phyloP scores from a whole-genome alignment of 2,329 filamentous ascomycete species.

The Aspergillus ochraceoroseus region DNA sequence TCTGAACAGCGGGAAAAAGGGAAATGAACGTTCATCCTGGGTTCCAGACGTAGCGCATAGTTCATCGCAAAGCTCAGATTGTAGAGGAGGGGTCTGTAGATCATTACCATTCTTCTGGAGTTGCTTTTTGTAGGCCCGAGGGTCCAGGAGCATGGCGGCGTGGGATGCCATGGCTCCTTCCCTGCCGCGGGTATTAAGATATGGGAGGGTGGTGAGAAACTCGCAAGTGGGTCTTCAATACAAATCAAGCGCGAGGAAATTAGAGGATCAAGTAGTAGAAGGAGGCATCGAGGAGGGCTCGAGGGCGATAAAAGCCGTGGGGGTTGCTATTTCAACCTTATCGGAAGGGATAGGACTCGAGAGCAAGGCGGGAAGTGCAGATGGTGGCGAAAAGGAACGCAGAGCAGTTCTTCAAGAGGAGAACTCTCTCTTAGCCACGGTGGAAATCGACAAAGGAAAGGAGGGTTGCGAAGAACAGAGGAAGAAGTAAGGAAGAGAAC shows the following conservation, averaged over 20 bases:
- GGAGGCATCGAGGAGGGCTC: constrained; percentile 4
- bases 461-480: background rate
- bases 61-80: constrained; percentile 12
- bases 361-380: background rate
- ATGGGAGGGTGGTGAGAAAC: background rate
- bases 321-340: constrained; percentile 5
- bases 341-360: constrained; percentile 15
- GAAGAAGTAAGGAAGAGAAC: background rate
- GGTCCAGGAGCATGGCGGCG: constrained; percentile 44
- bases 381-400: constrained; percentile 6
- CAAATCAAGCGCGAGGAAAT: background rate
- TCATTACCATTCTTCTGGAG: constrained; percentile 34
- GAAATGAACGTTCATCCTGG: constrained; percentile 15
- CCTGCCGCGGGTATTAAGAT: constrained; percentile 15
- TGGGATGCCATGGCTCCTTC: constrained; percentile 35
- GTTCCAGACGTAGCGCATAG: constrained; percentile 1
- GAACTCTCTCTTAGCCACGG: background rate
- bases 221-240: background rate
- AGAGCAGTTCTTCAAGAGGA: background rate
- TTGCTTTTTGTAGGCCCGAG: constrained; percentile 38
- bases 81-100: constrained; percentile 11
- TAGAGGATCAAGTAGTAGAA: background rate
- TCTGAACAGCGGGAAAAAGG: constrained; percentile 14
- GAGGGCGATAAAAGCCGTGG: constrained; percentile 4
- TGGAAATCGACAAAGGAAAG: background rate